Evolutionary conservation across 257 asterid genomes (phyloP), one percentile per base, ranked within the genome.

Genomic region (Solanum corneliomulleri): DNA sequence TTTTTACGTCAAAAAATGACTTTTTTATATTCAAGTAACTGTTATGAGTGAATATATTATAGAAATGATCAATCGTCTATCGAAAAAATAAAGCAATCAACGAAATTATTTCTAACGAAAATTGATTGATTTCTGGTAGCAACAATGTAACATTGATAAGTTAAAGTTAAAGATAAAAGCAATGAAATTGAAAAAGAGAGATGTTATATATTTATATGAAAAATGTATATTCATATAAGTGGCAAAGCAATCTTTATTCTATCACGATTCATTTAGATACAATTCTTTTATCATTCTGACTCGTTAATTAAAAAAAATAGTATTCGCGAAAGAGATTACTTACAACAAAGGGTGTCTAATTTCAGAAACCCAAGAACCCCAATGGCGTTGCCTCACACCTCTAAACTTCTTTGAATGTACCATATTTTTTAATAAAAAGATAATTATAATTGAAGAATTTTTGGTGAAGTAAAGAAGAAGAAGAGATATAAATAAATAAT

Each of bases 341-440:
- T 96, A 96, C 99, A 96, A 91, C 58, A 94, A 85, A 10, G 99
- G 99, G 37, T 96, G 99, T 71, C 99, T 98, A 87, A 95, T 96
- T 90, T 96, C 99, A 56, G 99, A 96, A 83, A 96, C 99, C 99
- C 99, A 96, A 84, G 99, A 95, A 64, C 99, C 99, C 99, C 98
- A 96, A 81, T 96, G 98, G 84, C 99, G 98, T 74, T 96, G 99
- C 87, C 99, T 91, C 90, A 96, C 99, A 68, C 99, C 98, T 90
- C 99, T 91, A 83, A 86, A 96, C 88, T 96, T 96, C 91, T 89
- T 96, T 3, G 94, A 75, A 13, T 92, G 96, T 86, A 92, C 98
- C 98, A 96, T 93, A 25, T 76, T 6, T 75, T 11, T 6, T 37
- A 37, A 37, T 37, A 6, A 3, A 15, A 18, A 52, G 6, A 16